Evolutionary conservation across 2,329 filamentous ascomycete genomes (phyloP).

Genomic region (Colletotrichum trifolii): DNA sequence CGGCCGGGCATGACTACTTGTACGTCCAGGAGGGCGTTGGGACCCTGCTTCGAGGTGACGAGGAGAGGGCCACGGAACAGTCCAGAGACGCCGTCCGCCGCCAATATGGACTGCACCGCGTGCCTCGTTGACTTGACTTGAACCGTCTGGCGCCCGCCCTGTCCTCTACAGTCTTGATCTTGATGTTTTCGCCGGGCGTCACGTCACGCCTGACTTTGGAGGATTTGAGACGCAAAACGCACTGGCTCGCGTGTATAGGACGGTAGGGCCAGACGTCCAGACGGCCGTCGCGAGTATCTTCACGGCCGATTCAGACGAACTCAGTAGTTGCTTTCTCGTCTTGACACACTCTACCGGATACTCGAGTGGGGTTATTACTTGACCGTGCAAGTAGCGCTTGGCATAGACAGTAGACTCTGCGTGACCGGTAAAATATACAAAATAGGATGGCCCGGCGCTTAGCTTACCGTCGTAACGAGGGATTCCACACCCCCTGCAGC

Average conservation of each 20-base stretch:
- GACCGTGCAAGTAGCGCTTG: too few relatives aligned
- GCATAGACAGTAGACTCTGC: too few relatives aligned
- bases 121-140: constrained; percentile 13
- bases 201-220: constrained; percentile 40
- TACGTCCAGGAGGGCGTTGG: constrained; percentile 40
- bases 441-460: background rate
- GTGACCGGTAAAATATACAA: too few relatives aligned
- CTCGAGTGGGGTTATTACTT: background rate
- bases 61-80: constrained; percentile 39
- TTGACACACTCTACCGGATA: constrained; percentile 29
- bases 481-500: constrained; percentile 14
- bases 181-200: constrained; percentile 43
- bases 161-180: constrained; percentile 42
- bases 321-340: constrained; percentile 34
- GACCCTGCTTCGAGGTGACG: constrained; percentile 40
- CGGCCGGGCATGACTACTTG: constrained; percentile 1
- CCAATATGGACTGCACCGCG: constrained; percentile 2
- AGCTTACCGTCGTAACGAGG: constrained; percentile 8
- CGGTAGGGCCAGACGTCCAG: constrained; percentile 11
- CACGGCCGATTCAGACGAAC: constrained; percentile 9
- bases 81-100: background rate
- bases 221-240: constrained; percentile 39
- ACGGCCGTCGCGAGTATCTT: constrained; percentile 24
- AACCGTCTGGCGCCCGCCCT: constrained; percentile 30
- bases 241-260: constrained; percentile 33